These are phyloP conservation scores for Aspergillus aculeatinus DNA, from an alignment of 2,329 filamentous ascomycete species.

Conservation along the genomic window DNA sequence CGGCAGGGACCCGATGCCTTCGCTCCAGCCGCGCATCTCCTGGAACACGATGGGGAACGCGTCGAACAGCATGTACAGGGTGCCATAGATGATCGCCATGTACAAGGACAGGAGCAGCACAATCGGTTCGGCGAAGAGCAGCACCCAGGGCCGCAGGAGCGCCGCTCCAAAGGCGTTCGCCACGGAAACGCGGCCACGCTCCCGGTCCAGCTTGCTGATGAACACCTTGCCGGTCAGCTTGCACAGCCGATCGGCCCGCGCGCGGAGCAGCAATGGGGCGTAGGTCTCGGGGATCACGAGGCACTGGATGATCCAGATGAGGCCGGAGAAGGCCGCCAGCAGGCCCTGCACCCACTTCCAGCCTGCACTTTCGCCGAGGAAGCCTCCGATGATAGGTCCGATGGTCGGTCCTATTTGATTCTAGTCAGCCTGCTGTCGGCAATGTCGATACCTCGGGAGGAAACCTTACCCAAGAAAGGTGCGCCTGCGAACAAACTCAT, in stretches of 20 bases:
- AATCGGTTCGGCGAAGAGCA: slow-evolving; percentile 33
- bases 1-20: slow-evolving; percentile 1
- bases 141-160: slow-evolving; percentile 30
- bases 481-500: slow-evolving; percentile 65
- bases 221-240: slow-evolving; percentile 27
- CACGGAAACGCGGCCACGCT: slow-evolving; percentile 23
- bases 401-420: slow-evolving; percentile 21
- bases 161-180: slow-evolving; percentile 25
- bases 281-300: slow-evolving; percentile 32
- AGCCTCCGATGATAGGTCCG: slow-evolving; percentile 32
- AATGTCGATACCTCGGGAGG: too few species aligned
- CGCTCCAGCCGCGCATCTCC: background rate
- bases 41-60: slow-evolving; percentile 8
- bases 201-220: slow-evolving; percentile 27
- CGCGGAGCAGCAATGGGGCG: slow-evolving; percentile 30
- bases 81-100: slow-evolving; percentile 16
- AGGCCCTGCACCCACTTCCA: slow-evolving; percentile 35
- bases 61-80: slow-evolving; percentile 9
- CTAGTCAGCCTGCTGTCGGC: background rate
- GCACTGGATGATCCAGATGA: slow-evolving; percentile 28
- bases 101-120: slow-evolving; percentile 32
- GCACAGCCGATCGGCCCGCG: slow-evolving; percentile 26
- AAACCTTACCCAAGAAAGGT: slow-evolving; percentile 55
- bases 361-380: slow-evolving; percentile 29
- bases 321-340: slow-evolving; percentile 29